A percentile compares a stretch with the other conserved stretches of the same genome.
These are phyloP conservation scores for Dissophora ornata DNA, from an alignment of 192 early-diverging fungal genomes.

Conservation along the genomic window DNA sequence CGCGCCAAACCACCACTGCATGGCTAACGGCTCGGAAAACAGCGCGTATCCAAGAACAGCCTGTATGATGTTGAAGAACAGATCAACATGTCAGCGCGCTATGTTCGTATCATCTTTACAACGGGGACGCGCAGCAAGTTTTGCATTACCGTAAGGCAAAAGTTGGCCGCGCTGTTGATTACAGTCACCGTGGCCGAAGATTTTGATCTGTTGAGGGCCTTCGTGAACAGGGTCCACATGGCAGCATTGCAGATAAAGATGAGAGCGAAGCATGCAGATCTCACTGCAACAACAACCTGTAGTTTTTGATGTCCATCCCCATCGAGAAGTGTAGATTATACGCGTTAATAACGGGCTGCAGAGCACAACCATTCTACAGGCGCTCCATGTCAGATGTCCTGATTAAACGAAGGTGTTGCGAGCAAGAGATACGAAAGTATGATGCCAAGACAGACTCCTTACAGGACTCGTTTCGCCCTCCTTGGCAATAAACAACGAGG, in stretches of 20 bases:
- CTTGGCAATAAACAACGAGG: constrained; percentile 30
- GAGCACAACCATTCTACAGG: too few species aligned
- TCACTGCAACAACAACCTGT: constrained; percentile 56
- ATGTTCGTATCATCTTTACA: not conserved
- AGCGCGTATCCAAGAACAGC: constrained; percentile 77
- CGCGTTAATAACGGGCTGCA: too few species aligned
- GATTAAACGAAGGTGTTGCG: too few species aligned
- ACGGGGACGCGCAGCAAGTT: too few species aligned
- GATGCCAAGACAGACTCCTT: not conserved
- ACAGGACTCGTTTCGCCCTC: constrained; percentile 50
- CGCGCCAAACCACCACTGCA: constrained; percentile 90
- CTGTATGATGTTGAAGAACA: constrained; percentile 53
- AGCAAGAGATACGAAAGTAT: not conserved
- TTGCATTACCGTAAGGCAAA: constrained; percentile 75
- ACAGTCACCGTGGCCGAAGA: constrained; percentile 83
- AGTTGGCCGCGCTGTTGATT: constrained; percentile 83
- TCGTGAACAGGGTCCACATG: constrained; percentile 93
- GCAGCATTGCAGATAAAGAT: constrained; percentile 79
- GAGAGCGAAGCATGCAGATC: constrained; percentile 64
- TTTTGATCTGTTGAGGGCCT: constrained; percentile 77
- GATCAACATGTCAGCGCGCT: not conserved
- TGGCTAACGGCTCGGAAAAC: constrained; percentile 77
- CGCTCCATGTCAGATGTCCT: too few species aligned
- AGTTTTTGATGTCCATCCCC: too few species aligned
- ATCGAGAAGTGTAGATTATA: too few species aligned